Base-by-base conservation (phyloP, 768 basidiomycete genomes). In the Daedalea quercina region DNA sequence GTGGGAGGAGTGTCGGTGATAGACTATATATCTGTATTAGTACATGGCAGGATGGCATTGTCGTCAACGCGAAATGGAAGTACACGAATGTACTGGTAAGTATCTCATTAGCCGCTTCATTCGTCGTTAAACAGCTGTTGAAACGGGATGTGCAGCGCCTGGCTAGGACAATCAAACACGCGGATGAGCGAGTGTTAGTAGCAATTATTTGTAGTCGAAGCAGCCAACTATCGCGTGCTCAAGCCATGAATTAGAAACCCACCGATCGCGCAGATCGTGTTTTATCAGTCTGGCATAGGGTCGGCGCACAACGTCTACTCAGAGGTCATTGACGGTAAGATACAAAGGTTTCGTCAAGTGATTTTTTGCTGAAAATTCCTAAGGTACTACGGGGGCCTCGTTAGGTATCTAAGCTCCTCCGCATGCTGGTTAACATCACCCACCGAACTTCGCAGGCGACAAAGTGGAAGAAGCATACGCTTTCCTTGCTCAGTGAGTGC, bases 391-490 rank as follows among this genome's bases (percentile, higher is more conserved):
- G 1, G 87, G 85, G 22, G 74, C 71, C 43, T 75, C 78, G 37
- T 67, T 89, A 57, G 83, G 86, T 84, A 31, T 11, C 11, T 11
- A 62, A 33, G 40, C 17, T 44, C 12, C 23, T 22, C 22, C 3
- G 11, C 25, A 15, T 17, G 12, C n/a, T 28, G 34, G 17, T 24
- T 37, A 19, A 44, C 19, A 47, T 31, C 53, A 19, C 20, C 40
- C 44, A 40, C 22, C 57, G 59, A 26, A n/a, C 26, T 44, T 28
- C 45, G 13, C 57, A 87, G 85, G 69, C 37, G 82, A 83, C 53
- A 87, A 89, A 61, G 83, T 89, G 2, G 82, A 88, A 67, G 85
- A 88, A 57, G 86, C 81, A 31, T 87, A 87, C 67, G 83, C 78
- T n/a, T 89, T 89, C 62, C 83, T 89, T 59, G 79, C 87, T 20